Evolutionary conservation across 2,329 filamentous ascomycete species (phyloP).

Genomic region (Pochonia chlamydosporia): DNA sequence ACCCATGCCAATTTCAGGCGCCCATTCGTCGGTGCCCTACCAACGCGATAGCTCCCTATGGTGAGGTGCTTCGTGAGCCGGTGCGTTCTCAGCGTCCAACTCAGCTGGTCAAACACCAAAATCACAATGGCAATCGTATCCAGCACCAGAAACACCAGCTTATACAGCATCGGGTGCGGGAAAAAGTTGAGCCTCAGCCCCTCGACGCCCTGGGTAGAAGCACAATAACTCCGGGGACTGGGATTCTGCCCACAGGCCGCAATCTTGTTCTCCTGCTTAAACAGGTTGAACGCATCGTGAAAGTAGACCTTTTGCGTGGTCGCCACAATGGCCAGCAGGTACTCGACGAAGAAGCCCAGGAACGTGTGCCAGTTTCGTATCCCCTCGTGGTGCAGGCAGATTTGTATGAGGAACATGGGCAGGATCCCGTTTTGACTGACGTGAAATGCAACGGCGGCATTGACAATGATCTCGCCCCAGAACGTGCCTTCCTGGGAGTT

Average conservation of each 20-base stretch:
- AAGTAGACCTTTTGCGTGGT: conserved; percentile 30
- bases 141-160: conserved; percentile 30
- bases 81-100: conserved; percentile 31
- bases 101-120: conserved; percentile 27
- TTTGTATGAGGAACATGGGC: conserved; percentile 31
- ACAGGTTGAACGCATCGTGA: conserved; percentile 26
- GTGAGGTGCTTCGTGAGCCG: conserved; percentile 23
- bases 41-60: conserved; percentile 25
- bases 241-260: conserved; percentile 28
- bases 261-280: conserved; percentile 25
- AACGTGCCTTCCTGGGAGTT: conserved; percentile 34
- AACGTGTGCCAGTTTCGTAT: conserved; percentile 36
- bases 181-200: conserved; percentile 30
- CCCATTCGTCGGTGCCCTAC: conserved; percentile 22
- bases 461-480: conserved; percentile 33
- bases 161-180: conserved; percentile 31
- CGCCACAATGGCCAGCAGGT: conserved; percentile 31
- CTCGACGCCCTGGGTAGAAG: conserved; percentile 26
- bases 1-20: conserved; percentile 22
- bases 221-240: conserved; percentile 32
- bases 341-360: conserved; percentile 32
- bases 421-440: conserved; percentile 31
- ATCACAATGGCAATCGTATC: conserved; percentile 29
- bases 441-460: conserved; percentile 31
- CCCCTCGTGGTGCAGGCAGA: conserved; percentile 32